Conservation (phyloP, 2,329 filamentous ascomycete species). For the Aspergillus ochraceoroseus region DNA sequence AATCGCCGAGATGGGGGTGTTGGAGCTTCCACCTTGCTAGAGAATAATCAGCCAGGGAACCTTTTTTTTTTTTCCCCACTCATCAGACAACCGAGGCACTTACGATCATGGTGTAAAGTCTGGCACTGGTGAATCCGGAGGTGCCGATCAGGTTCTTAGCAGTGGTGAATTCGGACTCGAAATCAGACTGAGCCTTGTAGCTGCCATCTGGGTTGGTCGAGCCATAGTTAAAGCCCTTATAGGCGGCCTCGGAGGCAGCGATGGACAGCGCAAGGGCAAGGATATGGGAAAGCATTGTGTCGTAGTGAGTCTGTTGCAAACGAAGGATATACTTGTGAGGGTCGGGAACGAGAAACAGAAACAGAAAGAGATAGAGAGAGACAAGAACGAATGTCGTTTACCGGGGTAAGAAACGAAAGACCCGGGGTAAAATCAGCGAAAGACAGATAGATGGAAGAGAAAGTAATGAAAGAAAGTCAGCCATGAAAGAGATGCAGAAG, state of each 20-base stretch:
- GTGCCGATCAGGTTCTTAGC: conserved; percentile 37
- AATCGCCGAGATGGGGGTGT: conserved; percentile 65
- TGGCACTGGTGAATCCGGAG: conserved; percentile 45
- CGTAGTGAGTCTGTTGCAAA: conserved; percentile 11
- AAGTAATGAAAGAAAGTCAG: neutral
- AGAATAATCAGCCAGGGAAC: conserved; percentile 11
- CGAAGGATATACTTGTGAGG: conserved; percentile 6
- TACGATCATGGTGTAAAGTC: conserved; percentile 60
- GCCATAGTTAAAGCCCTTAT: conserved; percentile 49
- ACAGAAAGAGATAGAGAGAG: conserved; percentile 7
- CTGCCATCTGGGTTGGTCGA: conserved; percentile 39
- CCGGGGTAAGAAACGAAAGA: conserved; percentile 4
- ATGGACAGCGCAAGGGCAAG: conserved; percentile 35
- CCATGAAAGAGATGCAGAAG: conserved; percentile 9
- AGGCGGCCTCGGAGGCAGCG: conserved; percentile 34
- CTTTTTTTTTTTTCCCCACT: too few species aligned
- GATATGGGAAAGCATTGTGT: conserved; percentile 22
- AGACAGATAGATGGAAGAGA: conserved; percentile 4
- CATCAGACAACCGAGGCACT: neutral
- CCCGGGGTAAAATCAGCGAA: neutral
- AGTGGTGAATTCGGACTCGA: conserved; percentile 43
- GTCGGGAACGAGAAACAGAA: conserved; percentile 17
- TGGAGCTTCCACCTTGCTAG: conserved; percentile 51
- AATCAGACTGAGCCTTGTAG: conserved; percentile 42
- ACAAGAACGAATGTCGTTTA: neutral